Percentiles rank a stretch among this genome's conserved stretches.
phyloP scores from a whole-genome alignment of 805 yeast species.

The Wickerhamiella parazyma region DNA sequence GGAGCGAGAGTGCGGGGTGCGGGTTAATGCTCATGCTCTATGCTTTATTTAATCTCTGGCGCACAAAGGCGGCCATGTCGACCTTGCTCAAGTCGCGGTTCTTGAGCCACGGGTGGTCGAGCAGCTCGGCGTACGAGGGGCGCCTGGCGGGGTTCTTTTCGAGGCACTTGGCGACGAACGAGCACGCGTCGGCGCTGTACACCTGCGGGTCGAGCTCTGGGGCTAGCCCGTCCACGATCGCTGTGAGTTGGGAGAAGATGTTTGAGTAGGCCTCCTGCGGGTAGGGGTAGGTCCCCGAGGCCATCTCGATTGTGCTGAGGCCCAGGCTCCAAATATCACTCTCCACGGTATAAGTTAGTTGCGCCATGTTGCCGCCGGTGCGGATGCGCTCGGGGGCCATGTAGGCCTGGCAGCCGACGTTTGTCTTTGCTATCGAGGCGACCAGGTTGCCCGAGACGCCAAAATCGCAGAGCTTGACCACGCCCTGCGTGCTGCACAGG shows the following conservation, averaged over 20 bases:
- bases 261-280: conserved; percentile 87
- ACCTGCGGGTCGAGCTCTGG: conserved; percentile 54
- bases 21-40: too few relatives aligned
- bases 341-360: conserved; percentile 78
- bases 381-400: conserved; percentile 95
- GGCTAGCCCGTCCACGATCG: conserved; percentile 92
- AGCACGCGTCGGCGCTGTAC: conserved; percentile 64
- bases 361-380: conserved; percentile 22
- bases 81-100: conserved; percentile 27
- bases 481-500: conserved; percentile 68
- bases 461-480: conserved; percentile 84
- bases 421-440: conserved; percentile 87
- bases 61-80: conserved; percentile 30
- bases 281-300: conserved; percentile 88
- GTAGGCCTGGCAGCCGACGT: conserved; percentile 94
- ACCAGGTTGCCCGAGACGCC: conserved; percentile 94
- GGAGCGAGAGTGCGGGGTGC: not conserved
- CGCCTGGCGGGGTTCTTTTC: conserved; percentile 69
- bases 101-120: conserved; percentile 74
- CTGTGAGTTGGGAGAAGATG: conserved; percentile 84
- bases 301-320: conserved; percentile 70
- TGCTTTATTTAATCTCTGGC: conserved; percentile 10
- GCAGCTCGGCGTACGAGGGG: conserved; percentile 63
- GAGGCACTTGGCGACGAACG: conserved; percentile 57
- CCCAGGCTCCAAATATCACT: conserved; percentile 96